These are phyloP conservation scores for Dendrobium officinale DNA, from an alignment of 106 monocot genomes.

Conservation along the genomic window DNA sequence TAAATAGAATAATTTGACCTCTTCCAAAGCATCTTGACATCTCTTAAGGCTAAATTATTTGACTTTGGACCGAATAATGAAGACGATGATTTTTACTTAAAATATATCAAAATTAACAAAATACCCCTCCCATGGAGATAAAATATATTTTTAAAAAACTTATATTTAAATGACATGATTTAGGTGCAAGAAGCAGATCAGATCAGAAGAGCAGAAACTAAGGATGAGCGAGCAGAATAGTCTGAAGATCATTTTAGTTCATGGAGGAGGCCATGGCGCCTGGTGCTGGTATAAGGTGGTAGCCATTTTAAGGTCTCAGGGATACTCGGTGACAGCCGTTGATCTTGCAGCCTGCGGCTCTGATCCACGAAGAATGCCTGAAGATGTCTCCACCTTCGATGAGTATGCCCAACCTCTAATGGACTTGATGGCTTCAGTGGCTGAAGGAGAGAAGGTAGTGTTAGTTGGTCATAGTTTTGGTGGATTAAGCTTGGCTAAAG, in stretches of 20 bases:
- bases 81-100: too few species aligned
- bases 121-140: too few species aligned
- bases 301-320: conserved; percentile 4
- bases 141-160: too few species aligned
- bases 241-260: conserved; percentile 24
- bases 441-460: conserved; percentile 15
- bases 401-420: conserved; percentile 25
- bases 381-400: conserved; percentile 21
- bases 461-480: conserved; percentile 40
- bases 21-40: too few species aligned
- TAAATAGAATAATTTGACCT: too few species aligned
- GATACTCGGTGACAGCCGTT: conserved; percentile 20
- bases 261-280: conserved; percentile 41
- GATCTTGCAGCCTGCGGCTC: conserved; percentile 33
- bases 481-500: conserved; percentile 21
- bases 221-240: background rate
- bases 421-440: conserved; percentile 9
- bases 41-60: too few species aligned
- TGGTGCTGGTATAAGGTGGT: conserved; percentile 55
- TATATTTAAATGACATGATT: too few species aligned
- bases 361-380: conserved; percentile 7
- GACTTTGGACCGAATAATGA: too few species aligned
- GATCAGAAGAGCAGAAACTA: too few species aligned
- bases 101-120: too few species aligned
- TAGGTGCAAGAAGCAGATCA: too few species aligned